A percentile compares a stretch with the other conserved stretches of the same genome.
Evolutionary conservation across 352 stramenopile genomes (phyloP).

Genomic region (Phytopythium sindhum): DNA sequence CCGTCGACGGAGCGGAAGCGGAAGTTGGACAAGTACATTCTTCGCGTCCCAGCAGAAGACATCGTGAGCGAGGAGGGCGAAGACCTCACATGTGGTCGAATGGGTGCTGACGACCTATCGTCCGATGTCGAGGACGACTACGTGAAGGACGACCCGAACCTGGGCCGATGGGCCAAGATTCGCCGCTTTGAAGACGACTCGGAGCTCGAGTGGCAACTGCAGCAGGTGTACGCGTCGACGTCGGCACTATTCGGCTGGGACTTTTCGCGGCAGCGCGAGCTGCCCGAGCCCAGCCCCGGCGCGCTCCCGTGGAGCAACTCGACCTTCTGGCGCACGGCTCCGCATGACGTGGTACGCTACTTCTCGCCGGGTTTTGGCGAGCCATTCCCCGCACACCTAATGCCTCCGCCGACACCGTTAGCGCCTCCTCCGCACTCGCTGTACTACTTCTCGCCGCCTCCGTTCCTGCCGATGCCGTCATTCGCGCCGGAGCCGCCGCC

Average conservation of each 20-base stretch:
- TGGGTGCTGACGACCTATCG: constrained; percentile 14
- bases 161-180: constrained; percentile 23
- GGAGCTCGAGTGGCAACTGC: constrained; percentile 61
- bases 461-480: constrained; percentile 12
- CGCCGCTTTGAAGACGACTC: constrained; percentile 45
- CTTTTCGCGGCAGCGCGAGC: constrained; percentile 54
- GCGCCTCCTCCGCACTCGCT: constrained; percentile 21
- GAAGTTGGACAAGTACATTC: constrained; percentile 71
- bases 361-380: constrained; percentile 40
- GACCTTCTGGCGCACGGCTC: constrained; percentile 61
- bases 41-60: constrained; percentile 40
- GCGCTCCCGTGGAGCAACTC: constrained; percentile 41
- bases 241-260: constrained; percentile 77
- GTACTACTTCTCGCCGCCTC: constrained; percentile 41
- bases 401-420: constrained; percentile 1
- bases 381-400: constrained; percentile 18
- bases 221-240: constrained; percentile 72
- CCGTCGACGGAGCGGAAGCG: constrained; percentile 36
- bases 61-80: constrained; percentile 20
- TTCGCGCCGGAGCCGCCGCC: not conserved
- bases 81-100: constrained; percentile 11
- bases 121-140: constrained; percentile 19
- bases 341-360: constrained; percentile 71
- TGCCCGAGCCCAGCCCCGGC: constrained; percentile 12
- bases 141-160: constrained; percentile 9